Conservation (phyloP, 2,329 filamentous ascomycete species). For the Triangularia verruculosa region DNA sequence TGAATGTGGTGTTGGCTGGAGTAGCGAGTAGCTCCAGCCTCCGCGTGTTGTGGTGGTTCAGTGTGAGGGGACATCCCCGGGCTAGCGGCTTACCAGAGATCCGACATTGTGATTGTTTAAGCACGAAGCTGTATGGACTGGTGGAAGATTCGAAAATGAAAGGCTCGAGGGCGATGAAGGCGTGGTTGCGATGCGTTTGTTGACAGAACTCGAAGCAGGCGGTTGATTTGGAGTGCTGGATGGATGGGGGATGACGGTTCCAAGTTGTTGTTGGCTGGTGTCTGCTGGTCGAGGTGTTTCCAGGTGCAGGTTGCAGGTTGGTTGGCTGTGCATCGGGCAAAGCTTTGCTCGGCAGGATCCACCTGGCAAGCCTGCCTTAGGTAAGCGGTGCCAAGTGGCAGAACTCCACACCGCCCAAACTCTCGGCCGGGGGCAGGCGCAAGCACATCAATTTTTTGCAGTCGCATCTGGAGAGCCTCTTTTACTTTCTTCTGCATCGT, state of each 20-base stretch:
- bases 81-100: slow-evolving; percentile 28
- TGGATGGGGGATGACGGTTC: slow-evolving; percentile 21
- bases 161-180: slow-evolving; percentile 13
- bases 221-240: slow-evolving; percentile 15
- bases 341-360: slow-evolving; percentile 24
- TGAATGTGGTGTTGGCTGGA: slow-evolving; percentile 6
- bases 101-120: slow-evolving; percentile 27
- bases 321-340: slow-evolving; percentile 25
- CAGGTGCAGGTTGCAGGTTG: slow-evolving; percentile 33
- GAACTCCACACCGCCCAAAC: slow-evolving; percentile 23
- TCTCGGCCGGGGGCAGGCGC: slow-evolving; percentile 2
- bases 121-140: slow-evolving; percentile 18
- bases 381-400: slow-evolving; percentile 3
- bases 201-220: slow-evolving; percentile 12
- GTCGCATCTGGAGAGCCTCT: slow-evolving; percentile 14
- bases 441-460: neutral
- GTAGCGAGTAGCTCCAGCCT: slow-evolving; percentile 12
- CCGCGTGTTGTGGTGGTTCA: slow-evolving; percentile 11
- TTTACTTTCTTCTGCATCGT: slow-evolving; percentile 11
- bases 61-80: slow-evolving; percentile 7
- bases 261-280: slow-evolving; percentile 21
- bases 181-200: slow-evolving; percentile 20
- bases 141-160: neutral
- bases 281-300: slow-evolving; percentile 34
- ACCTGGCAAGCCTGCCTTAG: slow-evolving; percentile 13